Base-by-base conservation (phyloP, 148 eudicot species). In the Rhododendron simsii region DNA sequence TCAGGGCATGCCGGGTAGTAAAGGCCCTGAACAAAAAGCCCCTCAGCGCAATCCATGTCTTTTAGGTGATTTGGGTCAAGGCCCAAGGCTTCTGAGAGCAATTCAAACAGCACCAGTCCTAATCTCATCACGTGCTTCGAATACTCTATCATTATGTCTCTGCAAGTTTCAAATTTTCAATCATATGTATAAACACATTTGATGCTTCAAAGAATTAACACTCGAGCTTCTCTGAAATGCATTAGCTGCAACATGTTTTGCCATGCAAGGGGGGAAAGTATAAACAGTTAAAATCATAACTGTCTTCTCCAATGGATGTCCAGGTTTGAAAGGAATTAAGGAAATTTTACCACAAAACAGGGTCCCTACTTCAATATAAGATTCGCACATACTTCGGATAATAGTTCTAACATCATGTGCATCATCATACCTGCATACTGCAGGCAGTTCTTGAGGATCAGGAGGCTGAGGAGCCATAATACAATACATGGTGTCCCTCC, bases 1-100 rank as follows among this genome's bases (percentile, higher is more conserved):
- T 57, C 69, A 5, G 71, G 83, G 69, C 71, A 81, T 2, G 83
- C 45, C 55, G 69, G 71, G 61, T 81, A 81, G 53, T 91, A 91
- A 16, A 57, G 71, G 67, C 83, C 35, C 39, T n/a, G n/a, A n/a
- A 55, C 16, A 1, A 12, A n/a, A 8, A 53, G 69, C 26, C 69
- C 67, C 30, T 30, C 45, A 35, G 30, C 47, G 1, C 83, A 55
- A 30, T 33, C 83, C 69, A 57, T 57, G 26, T 33, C 59, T 53
- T 35, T 30, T 1, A 57, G 47, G 69, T 20, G 69, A n/a, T 35
- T 18, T 2, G 15, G 69, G 0, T 35, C 2, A 2, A 57, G 69
- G 2, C 71, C 67, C 10, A 57, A 44, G 61, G 69, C 83, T 61
- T 61, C 69, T 21, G 69, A 61, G 12, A 61, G 69, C 23, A 61